A percentile compares a stretch with the other conserved stretches of the same genome.
These are phyloP conservation scores for Collybia sordida DNA, from an alignment of 768 basidiomycete species.

Conservation along the genomic window DNA sequence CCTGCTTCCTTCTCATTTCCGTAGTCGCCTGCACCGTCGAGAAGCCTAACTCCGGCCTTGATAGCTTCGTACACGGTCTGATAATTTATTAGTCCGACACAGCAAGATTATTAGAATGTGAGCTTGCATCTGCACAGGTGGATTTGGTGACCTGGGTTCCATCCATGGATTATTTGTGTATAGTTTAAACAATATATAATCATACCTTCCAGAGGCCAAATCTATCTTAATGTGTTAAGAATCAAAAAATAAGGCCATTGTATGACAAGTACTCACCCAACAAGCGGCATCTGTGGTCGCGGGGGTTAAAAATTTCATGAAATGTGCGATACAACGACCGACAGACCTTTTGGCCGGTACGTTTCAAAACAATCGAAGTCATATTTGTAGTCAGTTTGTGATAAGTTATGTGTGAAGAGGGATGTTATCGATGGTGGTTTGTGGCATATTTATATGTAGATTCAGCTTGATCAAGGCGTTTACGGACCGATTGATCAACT, in stretches of 20 bases:
- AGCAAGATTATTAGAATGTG: not conserved
- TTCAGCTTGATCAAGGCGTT: too few relatives aligned
- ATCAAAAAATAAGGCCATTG: conserved; percentile 1
- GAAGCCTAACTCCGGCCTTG: conserved; percentile 82
- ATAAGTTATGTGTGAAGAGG: too few relatives aligned
- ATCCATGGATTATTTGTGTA: conserved; percentile 43
- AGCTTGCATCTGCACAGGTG: conserved; percentile 57
- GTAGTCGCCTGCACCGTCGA: conserved; percentile 86
- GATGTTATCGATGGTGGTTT: too few relatives aligned
- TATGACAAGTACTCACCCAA: conserved; percentile 48
- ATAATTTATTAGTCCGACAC: not conserved
- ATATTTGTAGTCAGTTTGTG: too few relatives aligned
- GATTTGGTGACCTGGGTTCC: conserved; percentile 52
- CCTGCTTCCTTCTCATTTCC: conserved; percentile 90
- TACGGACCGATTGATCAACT: too few relatives aligned
- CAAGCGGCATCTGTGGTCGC: conserved; percentile 59
- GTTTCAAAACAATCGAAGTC: conserved; percentile 53
- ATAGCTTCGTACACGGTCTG: conserved; percentile 84
- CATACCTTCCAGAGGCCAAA: conserved; percentile 72
- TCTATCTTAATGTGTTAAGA: conserved; percentile 29
- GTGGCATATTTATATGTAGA: too few relatives aligned
- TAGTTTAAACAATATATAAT: conserved; percentile 21
- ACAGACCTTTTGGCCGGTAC: conserved; percentile 59
- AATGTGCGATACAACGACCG: conserved; percentile 1
- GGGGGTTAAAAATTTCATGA: not conserved